Base-by-base conservation (phyloP, 73 alveolate genomes). In the Paramecium caudatum region DNA sequence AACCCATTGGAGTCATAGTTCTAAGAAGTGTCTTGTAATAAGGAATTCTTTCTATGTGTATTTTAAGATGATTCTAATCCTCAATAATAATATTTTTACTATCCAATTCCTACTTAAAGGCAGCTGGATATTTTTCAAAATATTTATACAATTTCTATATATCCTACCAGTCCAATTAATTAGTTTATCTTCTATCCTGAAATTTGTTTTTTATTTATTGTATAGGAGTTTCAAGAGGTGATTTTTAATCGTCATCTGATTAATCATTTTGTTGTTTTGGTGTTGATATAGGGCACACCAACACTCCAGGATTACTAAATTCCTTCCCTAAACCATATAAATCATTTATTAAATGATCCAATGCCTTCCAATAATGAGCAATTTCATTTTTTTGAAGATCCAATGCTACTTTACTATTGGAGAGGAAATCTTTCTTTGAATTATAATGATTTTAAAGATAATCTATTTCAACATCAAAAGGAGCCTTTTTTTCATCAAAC, bases 71-170 rank as follows among this genome's bases (percentile, higher is more conserved):
- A 74, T 74, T 74, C 32, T 74, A 13, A 43, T 74, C 88, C 17
- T 65, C 49, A 16, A 74, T 39, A 21, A 41, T 74, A 21, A 74
- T 41, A 74, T 74, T 37, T 21, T 74, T 74, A 30, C 62, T 41
- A 74, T 74, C 88, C 15, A 74, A 27, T 45, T 74, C 88, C 32
- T 74, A 74, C 32, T 43, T 36, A 45, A 74, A 43, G 1, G 88
- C 88, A 21, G 62, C 62, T n/a, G 88, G 88, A 17, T 74, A 74
- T 74, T 74, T 74, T 74, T 74, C 88, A 43, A 74, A 74, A 74
- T 74, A 74, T 21, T 74, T 74, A 74, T 74, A 74, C 25, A 74
- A 47, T 19, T 74, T 74, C 32, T 74, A 41, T 6, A 74, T 23
- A 37, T 74, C 88, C 5, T 74, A 15, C 1, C 50, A 30, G 15